These are phyloP conservation scores for Plicaturopsis crispa DNA, from an alignment of 768 basidiomycete genomes.

Conservation along the genomic window DNA sequence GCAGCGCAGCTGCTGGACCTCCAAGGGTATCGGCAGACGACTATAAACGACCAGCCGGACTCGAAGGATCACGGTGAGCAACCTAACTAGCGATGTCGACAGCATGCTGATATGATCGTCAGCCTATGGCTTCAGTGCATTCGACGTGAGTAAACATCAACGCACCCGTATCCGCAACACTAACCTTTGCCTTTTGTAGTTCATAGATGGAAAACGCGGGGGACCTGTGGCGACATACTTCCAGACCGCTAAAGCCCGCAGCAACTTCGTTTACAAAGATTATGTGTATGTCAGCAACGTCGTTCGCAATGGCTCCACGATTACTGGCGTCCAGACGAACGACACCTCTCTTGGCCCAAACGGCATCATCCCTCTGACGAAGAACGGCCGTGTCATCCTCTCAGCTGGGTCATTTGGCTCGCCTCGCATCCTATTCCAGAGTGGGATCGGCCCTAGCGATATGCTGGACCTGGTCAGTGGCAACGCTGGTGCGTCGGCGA, in stretches of 20 bases:
- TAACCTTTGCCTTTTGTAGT: neutral
- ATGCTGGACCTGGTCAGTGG: conserved; percentile 43
- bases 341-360: conserved; percentile 47
- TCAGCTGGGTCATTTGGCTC: conserved; percentile 51
- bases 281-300: conserved; percentile 43
- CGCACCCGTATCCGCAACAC: no score
- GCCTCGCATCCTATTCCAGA: conserved; percentile 49
- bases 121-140: no score
- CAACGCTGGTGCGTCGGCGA: conserved; percentile 36
- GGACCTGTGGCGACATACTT: conserved; percentile 57
- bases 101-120: no score
- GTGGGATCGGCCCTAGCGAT: conserved; percentile 54
- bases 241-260: conserved; percentile 43
- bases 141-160: no score
- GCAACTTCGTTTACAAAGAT: conserved; percentile 43
- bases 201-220: conserved; percentile 26
- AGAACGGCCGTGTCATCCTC: conserved; percentile 53
- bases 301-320: conserved; percentile 45
- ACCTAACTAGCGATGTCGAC: no score
- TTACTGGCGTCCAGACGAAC: conserved; percentile 56
- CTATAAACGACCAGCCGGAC: conserved; percentile 49
- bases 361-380: conserved; percentile 45
- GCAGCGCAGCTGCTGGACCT: conserved; percentile 32
- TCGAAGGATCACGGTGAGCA: conserved; percentile 56
- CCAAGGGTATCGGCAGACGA: conserved; percentile 44